A percentile compares a stretch with the other conserved stretches of the same genome.
These are phyloP conservation scores for Wickerhamiella bombiphila DNA, from an alignment of 805 yeast genomes.

Conservation along the genomic window DNA sequence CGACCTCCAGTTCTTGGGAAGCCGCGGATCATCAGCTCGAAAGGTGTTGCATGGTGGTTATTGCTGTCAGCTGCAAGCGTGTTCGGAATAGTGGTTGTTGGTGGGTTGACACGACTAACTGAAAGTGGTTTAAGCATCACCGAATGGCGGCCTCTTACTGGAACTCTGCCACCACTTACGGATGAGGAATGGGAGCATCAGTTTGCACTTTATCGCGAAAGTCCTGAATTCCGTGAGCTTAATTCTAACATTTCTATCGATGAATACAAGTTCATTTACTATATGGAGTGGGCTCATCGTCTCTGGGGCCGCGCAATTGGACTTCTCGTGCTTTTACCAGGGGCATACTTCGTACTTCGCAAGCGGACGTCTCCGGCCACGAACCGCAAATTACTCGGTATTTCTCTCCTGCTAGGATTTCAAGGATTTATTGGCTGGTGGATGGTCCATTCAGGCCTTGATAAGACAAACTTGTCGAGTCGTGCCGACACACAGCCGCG, in stretches of 20 bases:
- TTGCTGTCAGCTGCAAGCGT: constrained; percentile 77
- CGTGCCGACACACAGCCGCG: constrained; percentile 83
- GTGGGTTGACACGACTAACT: constrained; percentile 88
- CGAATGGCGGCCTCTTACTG: constrained; percentile 98
- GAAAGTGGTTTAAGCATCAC: constrained; percentile 94
- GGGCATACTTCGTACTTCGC: constrained; percentile 58
- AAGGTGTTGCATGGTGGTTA: constrained; percentile 72
- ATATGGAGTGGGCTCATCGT: constrained; percentile 97
- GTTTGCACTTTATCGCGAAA: constrained; percentile 60
- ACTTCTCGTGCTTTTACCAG: constrained; percentile 66
- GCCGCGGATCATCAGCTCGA: constrained; percentile 31
- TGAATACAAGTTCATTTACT: constrained; percentile 86
- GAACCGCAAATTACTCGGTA: constrained; percentile 51
- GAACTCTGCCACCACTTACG: constrained; percentile 75
- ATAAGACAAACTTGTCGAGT: constrained; percentile 58
- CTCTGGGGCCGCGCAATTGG: constrained; percentile 88
- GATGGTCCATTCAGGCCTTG: constrained; percentile 97
- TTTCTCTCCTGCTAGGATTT: constrained; percentile 66
- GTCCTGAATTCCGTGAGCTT: constrained; percentile 83
- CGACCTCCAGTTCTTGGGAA: constrained; percentile 4
- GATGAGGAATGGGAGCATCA: constrained; percentile 77
- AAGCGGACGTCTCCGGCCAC: constrained; percentile 54
- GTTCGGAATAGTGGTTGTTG: constrained; percentile 90
- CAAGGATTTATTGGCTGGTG: constrained; percentile 99
- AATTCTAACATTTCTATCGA: constrained; percentile 81